Evolutionary conservation across 225 moss, liverwort and hornwort genomes (phyloP).

Genomic region (Sphagnum tenellum): DNA sequence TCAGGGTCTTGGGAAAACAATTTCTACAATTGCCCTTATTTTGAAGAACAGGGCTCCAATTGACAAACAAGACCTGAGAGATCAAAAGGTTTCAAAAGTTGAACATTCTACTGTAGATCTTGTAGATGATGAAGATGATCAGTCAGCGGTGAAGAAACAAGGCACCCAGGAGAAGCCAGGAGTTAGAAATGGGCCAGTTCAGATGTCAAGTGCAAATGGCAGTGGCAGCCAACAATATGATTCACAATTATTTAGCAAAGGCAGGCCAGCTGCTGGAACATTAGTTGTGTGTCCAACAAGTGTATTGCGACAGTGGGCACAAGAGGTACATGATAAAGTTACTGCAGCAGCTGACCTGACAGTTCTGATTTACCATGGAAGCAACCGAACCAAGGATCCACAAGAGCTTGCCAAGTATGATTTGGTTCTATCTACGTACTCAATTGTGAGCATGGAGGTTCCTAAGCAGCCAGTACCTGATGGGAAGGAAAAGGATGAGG

Average conservation of each 20-base stretch:
- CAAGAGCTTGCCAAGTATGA: conserved; percentile 84
- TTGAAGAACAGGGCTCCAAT: conserved; percentile 79
- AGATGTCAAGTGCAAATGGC: conserved; percentile 14
- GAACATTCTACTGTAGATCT: conserved; percentile 65
- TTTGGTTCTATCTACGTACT: conserved; percentile 89
- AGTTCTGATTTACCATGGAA: conserved; percentile 87
- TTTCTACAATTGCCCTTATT: conserved; percentile 88
- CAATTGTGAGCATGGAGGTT: conserved; percentile 97
- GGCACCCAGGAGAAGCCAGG: neutral
- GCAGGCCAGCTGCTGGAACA: conserved; percentile 86
- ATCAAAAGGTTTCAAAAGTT: conserved; percentile 8
- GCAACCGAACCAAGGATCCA: conserved; percentile 80
- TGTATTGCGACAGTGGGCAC: conserved; percentile 92
- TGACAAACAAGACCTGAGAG: conserved; percentile 31
- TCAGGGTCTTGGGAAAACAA: conserved; percentile 99
- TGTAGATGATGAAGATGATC: conserved; percentile 68
- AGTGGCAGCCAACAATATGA: conserved; percentile 18
- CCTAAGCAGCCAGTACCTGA: conserved; percentile 81
- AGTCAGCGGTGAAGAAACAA: conserved; percentile 3
- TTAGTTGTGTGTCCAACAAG: conserved; percentile 98
- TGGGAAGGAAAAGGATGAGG: conserved; percentile 71
- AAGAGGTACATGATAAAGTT: conserved; percentile 86
- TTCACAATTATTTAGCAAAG: conserved; percentile 36
- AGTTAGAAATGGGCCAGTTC: conserved; percentile 7
- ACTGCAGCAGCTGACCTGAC: conserved; percentile 47